A percentile compares a stretch with the other conserved stretches of the same genome.
Evolutionary conservation across 768 basidiomycete genomes (phyloP).

Genomic region (Pisolithus microcarpus): DNA sequence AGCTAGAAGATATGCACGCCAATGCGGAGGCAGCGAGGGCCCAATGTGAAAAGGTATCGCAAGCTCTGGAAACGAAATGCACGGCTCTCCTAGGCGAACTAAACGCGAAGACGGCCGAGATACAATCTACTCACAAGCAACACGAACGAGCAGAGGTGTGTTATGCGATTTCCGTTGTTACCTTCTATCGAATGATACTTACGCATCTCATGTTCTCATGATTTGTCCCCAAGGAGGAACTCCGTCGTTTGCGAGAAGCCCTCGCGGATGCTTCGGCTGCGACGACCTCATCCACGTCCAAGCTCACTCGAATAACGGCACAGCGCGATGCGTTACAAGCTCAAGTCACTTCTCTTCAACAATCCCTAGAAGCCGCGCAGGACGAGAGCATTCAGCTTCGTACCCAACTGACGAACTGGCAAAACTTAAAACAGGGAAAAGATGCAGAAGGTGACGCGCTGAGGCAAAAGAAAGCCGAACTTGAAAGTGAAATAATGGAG

Average conservation of each 20-base stretch:
- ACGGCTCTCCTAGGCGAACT: constrained; percentile 30
- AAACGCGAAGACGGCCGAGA: constrained; percentile 34
- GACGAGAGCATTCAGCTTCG: constrained; percentile 48
- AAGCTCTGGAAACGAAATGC: constrained; percentile 25
- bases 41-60: constrained; percentile 22
- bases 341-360: constrained; percentile 47
- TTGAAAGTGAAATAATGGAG: constrained; percentile 49
- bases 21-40: constrained; percentile 10
- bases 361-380: constrained; percentile 50
- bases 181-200: background rate
- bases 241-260: constrained; percentile 40
- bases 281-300: constrained; percentile 38
- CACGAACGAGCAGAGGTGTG: constrained; percentile 42
- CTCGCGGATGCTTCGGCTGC: constrained; percentile 44
- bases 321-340: constrained; percentile 53
- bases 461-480: constrained; percentile 46
- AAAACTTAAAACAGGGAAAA: constrained; percentile 57
- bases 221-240: constrained; percentile 26
- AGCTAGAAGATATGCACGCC: constrained; percentile 44
- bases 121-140: constrained; percentile 35
- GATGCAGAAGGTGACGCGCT: constrained; percentile 49
- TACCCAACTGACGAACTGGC: constrained; percentile 64
- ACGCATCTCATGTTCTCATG: background rate
- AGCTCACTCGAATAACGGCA: constrained; percentile 50
- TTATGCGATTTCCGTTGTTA: constrained; percentile 2